Percentiles rank a stretch among this genome's conserved stretches.
phyloP scores from a whole-genome alignment of 345 rosid genomes.

The Eucalyptus grandis region DNA sequence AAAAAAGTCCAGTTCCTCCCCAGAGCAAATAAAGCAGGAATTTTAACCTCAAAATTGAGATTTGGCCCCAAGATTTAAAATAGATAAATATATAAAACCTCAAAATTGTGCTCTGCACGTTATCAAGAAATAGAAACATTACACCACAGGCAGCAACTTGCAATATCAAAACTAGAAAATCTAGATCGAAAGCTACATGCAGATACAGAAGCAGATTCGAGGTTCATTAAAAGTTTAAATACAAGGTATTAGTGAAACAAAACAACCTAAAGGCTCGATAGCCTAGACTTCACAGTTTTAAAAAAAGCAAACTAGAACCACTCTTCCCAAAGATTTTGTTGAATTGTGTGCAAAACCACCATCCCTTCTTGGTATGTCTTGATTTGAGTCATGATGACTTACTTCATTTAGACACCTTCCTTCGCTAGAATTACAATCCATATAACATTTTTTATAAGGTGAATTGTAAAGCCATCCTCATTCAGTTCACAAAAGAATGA shows the following conservation, averaged over 20 bases:
- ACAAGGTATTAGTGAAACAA: neutral
- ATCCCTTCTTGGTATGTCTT: neutral
- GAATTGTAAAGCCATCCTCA: neutral
- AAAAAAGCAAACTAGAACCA: neutral
- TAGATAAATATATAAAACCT: neutral
- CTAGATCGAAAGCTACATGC: neutral
- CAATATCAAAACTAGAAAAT: neutral
- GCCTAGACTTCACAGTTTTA: neutral
- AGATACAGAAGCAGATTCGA: neutral
- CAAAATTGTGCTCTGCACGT: neutral
- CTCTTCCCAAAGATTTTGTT: neutral
- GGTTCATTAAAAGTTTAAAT: neutral
- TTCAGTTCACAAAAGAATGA: neutral
- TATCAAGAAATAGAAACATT: neutral
- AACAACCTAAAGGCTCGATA: neutral
- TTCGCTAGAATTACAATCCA: neutral
- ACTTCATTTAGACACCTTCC: neutral
- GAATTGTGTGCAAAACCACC: neutral
- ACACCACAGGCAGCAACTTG: neutral
- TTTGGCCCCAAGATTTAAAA: neutral
- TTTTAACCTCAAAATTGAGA: neutral
- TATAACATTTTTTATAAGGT: neutral
- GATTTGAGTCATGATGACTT: neutral
- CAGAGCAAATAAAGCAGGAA: neutral
- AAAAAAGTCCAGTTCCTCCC: neutral